Base-by-base conservation (phyloP, 2,329 filamentous ascomycete species). In the Penicillium sp. region DNA sequence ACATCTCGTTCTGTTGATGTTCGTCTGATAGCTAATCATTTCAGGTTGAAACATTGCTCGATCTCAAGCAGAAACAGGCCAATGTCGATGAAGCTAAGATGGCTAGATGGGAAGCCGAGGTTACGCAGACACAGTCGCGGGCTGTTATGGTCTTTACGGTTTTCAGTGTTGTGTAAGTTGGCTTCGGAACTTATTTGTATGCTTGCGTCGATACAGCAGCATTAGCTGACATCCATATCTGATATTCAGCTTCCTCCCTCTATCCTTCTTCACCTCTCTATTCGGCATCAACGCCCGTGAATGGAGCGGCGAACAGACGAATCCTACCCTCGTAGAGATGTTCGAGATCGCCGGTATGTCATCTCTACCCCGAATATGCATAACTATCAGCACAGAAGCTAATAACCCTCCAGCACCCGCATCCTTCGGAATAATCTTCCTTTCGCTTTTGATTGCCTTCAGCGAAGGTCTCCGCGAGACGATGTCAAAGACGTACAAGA, bases 61-160 rank as follows among this genome's bases (percentile, higher is more conserved):
- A 85, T 63, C 82, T 86, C 75, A 81, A 83, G 34, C 82, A 85
- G 61, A 80, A 82, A 13, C 81, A 85, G 58, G 81, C 82, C 0
- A 82, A 85, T 59, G 80, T 86, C 2, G 81, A 84, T 58, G 82
- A 86, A 62, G 81, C 83, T 8, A 78, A 81, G 19, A 77, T 83
- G 64, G 82, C 81, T 19, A 73, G 83, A 1, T 71, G 83, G 47
- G 80, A 85, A 56, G 81, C 82, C 1, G 81, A 85, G 55, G 76
- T 84, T 0, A 81, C 82, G 0, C 80, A 79, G 50, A 77, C 78
- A 8, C 82, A 84, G 64, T 82, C 80, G 47, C 73, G 81, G 19
- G 81, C 81, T 13, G 77, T 85, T 49, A 82, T 84, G 78, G 64
- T 72, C 0, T 73, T 72, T 33, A 73, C 70, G 2, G 82, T 85